phyloP scores from a whole-genome alignment of 345 rosid genomes.

The Moringa oleifera region DNA sequence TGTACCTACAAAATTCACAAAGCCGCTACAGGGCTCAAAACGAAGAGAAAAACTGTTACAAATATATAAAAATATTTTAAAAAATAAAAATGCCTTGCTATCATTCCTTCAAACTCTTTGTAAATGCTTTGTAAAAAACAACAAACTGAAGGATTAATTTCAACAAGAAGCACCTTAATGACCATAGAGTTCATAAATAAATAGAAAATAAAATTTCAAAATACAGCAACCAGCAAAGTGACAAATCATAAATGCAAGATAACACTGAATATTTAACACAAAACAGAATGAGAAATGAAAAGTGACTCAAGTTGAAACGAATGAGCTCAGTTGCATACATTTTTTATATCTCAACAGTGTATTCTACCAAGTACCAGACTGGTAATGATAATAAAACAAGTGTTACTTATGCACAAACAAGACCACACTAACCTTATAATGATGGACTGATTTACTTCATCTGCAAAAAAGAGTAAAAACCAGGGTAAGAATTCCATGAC shows the following conservation, averaged over 20 bases:
- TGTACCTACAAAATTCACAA: no score
- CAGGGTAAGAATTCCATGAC: constrained; percentile 21
- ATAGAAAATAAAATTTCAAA: no score
- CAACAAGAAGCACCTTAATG: background rate
- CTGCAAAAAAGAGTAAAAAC: constrained; percentile 41
- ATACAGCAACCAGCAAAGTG: background rate
- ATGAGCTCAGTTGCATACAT: no score
- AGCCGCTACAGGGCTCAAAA: no score
- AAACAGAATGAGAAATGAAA: background rate
- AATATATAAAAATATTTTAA: no score
- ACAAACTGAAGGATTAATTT: background rate
- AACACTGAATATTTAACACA: background rate
- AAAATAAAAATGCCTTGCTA: no score
- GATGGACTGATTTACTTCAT: constrained; percentile 98
- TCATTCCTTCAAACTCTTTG: background rate
- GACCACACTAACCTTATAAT: constrained; percentile 55
- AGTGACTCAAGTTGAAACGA: no score
- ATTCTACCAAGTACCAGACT: background rate
- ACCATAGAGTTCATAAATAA: background rate
- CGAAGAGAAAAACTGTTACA: no score
- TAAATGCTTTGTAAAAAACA: background rate
- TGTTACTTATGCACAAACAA: no score
- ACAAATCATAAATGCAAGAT: background rate
- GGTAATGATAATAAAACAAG: no score
- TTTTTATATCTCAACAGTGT: background rate